phyloP scores from a whole-genome alignment of 2,329 filamentous ascomycete genomes.

The Pezicula rhizophila region DNA sequence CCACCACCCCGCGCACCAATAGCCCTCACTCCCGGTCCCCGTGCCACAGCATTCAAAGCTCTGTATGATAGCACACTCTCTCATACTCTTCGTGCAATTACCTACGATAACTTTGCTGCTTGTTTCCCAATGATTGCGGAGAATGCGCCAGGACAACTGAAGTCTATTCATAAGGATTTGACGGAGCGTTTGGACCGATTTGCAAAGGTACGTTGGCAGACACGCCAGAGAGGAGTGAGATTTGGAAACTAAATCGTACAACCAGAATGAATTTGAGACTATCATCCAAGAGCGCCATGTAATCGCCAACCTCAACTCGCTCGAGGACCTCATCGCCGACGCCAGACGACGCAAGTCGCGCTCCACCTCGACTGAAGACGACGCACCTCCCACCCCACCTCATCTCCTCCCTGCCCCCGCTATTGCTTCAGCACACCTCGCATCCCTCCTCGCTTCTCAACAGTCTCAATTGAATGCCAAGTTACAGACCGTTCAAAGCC shows the following conservation, averaged over 20 bases:
- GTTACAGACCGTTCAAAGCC: slow-evolving; percentile 49
- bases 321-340: slow-evolving; percentile 49
- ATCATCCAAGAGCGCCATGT: slow-evolving; percentile 47
- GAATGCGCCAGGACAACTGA: slow-evolving; percentile 43
- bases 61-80: slow-evolving; percentile 46
- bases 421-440: slow-evolving; percentile 49
- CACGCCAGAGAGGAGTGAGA: slow-evolving; percentile 1
- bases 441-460: slow-evolving; percentile 45
- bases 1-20: slow-evolving; percentile 17
- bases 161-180: slow-evolving; percentile 52
- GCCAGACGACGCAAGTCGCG: slow-evolving; percentile 32
- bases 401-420: slow-evolving; percentile 48
- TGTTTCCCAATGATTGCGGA: slow-evolving; percentile 57
- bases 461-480: slow-evolving; percentile 50
- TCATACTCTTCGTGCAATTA: slow-evolving; percentile 49
- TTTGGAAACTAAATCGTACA: background rate
- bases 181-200: slow-evolving; percentile 47
- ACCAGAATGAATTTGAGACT: slow-evolving; percentile 49
- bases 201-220: slow-evolving; percentile 38
- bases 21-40: slow-evolving; percentile 43
- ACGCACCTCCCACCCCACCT: slow-evolving; percentile 26
- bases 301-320: slow-evolving; percentile 51
- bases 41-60: slow-evolving; percentile 47
- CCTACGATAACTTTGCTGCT: slow-evolving; percentile 49
- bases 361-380: background rate